These are phyloP conservation scores for Moelleriella libera DNA, from an alignment of 2,329 filamentous ascomycete genomes.

Conservation along the genomic window DNA sequence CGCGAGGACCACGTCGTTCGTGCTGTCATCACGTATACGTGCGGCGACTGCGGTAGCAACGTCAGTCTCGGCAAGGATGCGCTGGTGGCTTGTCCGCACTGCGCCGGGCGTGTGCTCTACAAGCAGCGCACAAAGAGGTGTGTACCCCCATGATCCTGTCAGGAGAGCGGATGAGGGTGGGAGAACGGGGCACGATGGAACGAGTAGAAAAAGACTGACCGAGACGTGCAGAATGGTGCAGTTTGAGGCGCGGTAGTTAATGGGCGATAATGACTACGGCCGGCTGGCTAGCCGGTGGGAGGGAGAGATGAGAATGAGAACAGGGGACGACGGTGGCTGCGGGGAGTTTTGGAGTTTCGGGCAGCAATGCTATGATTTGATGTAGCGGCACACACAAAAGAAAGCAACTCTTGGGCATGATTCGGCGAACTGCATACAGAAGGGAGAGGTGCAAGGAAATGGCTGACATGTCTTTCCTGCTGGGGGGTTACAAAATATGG, in stretches of 20 bases:
- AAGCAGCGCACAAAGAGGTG: conserved; percentile 97
- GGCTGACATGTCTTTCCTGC: too few species aligned
- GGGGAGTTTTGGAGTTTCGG: too few species aligned
- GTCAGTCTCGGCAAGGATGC: conserved; percentile 29
- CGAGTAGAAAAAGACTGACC: too few species aligned
- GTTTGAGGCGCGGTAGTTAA: conserved; percentile 70
- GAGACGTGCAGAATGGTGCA: conserved; percentile 68
- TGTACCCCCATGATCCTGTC: conserved; percentile 18
- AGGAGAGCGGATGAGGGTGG: too few species aligned
- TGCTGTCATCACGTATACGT: conserved; percentile 24
- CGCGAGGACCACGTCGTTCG: conserved; percentile 23
- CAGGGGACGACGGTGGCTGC: neutral
- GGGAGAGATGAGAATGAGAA: neutral
- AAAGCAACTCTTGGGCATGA: too few species aligned
- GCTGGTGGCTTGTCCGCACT: conserved; percentile 38
- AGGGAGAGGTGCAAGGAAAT: too few species aligned
- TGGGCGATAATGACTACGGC: neutral
- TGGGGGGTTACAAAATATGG: too few species aligned
- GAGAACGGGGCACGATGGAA: neutral
- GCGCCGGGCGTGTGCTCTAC: conserved; percentile 88
- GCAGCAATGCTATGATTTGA: too few species aligned
- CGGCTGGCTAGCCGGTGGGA: neutral
- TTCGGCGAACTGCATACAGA: too few species aligned
- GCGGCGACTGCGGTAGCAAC: conserved; percentile 28
- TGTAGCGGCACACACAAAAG: too few species aligned